phyloP scores from a whole-genome alignment of 768 basidiomycete species.

The Pleurotus pulmonarius region DNA sequence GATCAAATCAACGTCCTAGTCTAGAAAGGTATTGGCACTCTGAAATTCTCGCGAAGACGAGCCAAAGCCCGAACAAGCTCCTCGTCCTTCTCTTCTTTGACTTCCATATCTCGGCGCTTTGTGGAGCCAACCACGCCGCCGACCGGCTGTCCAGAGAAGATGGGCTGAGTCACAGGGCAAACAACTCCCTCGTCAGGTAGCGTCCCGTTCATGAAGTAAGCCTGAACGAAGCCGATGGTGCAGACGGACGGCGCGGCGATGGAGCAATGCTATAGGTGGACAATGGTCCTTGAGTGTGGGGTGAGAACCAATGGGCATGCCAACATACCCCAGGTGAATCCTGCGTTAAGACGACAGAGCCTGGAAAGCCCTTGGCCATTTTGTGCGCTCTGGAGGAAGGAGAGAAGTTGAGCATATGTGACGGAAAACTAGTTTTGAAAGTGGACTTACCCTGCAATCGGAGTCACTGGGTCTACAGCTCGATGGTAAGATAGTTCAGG shows the following conservation, averaged over 20 bases:
- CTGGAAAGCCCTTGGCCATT: conserved; percentile 30
- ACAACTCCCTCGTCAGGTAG: conserved; percentile 36
- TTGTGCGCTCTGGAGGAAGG: conserved; percentile 30
- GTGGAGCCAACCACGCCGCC: no score
- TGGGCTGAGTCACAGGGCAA: conserved; percentile 28
- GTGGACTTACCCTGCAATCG: conserved; percentile 6
- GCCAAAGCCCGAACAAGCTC: no score
- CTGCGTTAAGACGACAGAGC: conserved; percentile 37
- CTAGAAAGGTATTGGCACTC: no score
- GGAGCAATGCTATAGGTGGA: conserved; percentile 15
- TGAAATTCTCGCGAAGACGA: no score
- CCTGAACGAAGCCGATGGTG: conserved; percentile 24
- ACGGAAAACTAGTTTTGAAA: not conserved
- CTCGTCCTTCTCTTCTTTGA: no score
- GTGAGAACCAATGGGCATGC: no score
- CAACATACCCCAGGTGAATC: conserved; percentile 34
- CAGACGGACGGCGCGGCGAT: conserved; percentile 18
- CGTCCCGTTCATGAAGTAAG: conserved; percentile 36
- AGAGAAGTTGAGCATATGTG: not conserved
- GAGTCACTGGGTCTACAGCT: conserved; percentile 16
- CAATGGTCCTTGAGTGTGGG: no score
- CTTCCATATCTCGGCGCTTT: no score
- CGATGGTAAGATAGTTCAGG: no score
- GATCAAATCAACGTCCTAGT: no score
- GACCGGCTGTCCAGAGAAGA: conserved; percentile 15